phyloP scores from a whole-genome alignment of 495 filamentous ascomycete species.

The Physcia stellaris region DNA sequence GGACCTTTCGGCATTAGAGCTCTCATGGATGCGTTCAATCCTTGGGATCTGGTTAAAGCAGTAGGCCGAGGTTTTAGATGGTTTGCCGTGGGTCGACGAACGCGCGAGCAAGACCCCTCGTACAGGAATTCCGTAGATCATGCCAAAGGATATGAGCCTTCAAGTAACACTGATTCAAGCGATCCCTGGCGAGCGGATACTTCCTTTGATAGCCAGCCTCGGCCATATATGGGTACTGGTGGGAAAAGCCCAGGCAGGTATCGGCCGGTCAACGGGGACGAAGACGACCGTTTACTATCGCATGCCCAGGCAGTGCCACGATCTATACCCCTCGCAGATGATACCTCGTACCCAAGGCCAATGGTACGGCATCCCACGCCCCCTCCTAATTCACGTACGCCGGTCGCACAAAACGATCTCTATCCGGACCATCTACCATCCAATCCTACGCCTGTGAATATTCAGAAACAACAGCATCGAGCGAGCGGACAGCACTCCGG shows the following conservation, averaged over 20 bases:
- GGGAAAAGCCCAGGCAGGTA: constrained; percentile 3
- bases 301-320: constrained; percentile 3
- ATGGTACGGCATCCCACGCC: too few relatives aligned
- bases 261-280: background rate
- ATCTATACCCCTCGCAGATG: too few relatives aligned
- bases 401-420: too few relatives aligned
- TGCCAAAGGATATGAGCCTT: too few relatives aligned
- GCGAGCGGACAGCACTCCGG: too few relatives aligned
- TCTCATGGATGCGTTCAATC: constrained; percentile 61
- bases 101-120: constrained; percentile 34
- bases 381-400: too few relatives aligned
- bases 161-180: too few relatives aligned
- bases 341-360: too few relatives aligned
- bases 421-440: too few relatives aligned
- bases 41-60: constrained; percentile 73
- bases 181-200: too few relatives aligned
- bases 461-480: background rate
- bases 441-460: background rate
- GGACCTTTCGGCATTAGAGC: constrained; percentile 50
- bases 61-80: constrained; percentile 65
- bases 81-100: constrained; percentile 60
- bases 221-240: too few relatives aligned
- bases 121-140: constrained; percentile 24
- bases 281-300: constrained; percentile 1
- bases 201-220: too few relatives aligned